Evolutionary conservation across 2,329 filamentous ascomycete genomes (phyloP), one percentile per base, ranked within the genome.

Genomic region (Botryotinia globosa): DNA sequence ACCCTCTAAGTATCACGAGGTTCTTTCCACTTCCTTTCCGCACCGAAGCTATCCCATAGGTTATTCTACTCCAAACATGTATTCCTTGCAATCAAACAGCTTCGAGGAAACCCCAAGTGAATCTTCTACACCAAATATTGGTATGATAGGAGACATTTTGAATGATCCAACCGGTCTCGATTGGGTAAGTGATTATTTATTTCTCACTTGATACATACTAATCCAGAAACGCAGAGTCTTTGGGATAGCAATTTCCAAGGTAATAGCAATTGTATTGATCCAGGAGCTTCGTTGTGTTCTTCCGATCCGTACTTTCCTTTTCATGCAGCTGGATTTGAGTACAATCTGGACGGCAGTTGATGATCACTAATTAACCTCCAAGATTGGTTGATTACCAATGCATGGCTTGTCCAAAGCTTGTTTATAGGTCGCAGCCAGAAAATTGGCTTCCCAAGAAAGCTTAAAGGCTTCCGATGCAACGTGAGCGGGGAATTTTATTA

Each of bases 161-260:
- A 54, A 63, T 42, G 71, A 62, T 7, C 51, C 64, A 6, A 56
- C 56, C 6, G 58, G 32, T 54, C 59, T 72, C 32, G 64, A 72
- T 62, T 72, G 71, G 71, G 71, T 69, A 42, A 61, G 65, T 56
- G 7, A 56, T 32, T 22, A 14, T 18, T 56, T 51, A 66, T 25
- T 20, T 37, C 25, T 25, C n/a, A 25, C 22, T 37, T 44, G 18
- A 67, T 39, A 69, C 25, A n/a, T 56, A n/a, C 34, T 51, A 37
- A 61, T 39, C 10, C 39, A 34, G 6, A 67, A 42, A n/a, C 48
- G 45, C 39, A 72, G 71, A 56, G 54, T 59, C 65, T 72, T 22
- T 72, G 71, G 71, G 71, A 72, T 51, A 72, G 42, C 34, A 56
- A 63, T 32, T 71, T 68, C 32, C 69, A 72, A 64, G 62, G 67